phyloP scores from a whole-genome alignment of 257 asterid genomes.

The Solanum dulcamara region DNA sequence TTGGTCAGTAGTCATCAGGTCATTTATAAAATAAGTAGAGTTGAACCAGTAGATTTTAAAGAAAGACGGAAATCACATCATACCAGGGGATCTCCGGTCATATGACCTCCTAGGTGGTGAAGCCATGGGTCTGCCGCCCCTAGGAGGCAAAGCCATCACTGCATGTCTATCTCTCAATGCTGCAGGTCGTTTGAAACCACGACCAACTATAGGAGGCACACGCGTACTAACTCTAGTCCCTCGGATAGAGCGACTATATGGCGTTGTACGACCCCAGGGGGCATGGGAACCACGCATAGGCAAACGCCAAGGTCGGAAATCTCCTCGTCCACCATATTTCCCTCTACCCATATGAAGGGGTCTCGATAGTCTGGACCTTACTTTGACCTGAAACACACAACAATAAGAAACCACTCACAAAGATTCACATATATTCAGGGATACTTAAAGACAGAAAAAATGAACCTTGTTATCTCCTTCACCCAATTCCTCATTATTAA shows the following conservation, averaged over 20 bases:
- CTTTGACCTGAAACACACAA: conserved; percentile 63
- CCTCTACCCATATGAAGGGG: conserved; percentile 97
- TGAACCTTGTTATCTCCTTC: conserved; percentile 79
- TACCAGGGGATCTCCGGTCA: conserved; percentile 91
- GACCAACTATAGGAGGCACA: conserved; percentile 48
- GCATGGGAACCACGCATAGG: conserved; percentile 46
- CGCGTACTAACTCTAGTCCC: conserved; percentile 48
- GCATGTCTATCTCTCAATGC: conserved; percentile 67
- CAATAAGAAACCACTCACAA: neutral
- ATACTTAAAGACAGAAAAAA: neutral
- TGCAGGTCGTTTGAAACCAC: conserved; percentile 56
- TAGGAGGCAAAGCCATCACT: conserved; percentile 49
- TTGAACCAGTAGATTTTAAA: neutral
- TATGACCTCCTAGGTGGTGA: conserved; percentile 63
- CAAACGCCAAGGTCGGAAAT: conserved; percentile 45
- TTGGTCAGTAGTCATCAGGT: neutral
- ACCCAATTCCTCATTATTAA: conserved; percentile 85
- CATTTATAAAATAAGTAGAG: neutral
- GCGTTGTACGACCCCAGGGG: conserved; percentile 59
- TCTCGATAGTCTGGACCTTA: conserved; percentile 94
- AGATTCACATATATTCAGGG: neutral
- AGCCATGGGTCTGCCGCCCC: conserved; percentile 56
- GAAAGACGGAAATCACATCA: neutral
- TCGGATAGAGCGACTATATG: conserved; percentile 45
- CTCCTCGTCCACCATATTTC: conserved; percentile 60